Base-by-base conservation (phyloP, 495 filamentous ascomycete species). In the Immersiella caudata region DNA sequence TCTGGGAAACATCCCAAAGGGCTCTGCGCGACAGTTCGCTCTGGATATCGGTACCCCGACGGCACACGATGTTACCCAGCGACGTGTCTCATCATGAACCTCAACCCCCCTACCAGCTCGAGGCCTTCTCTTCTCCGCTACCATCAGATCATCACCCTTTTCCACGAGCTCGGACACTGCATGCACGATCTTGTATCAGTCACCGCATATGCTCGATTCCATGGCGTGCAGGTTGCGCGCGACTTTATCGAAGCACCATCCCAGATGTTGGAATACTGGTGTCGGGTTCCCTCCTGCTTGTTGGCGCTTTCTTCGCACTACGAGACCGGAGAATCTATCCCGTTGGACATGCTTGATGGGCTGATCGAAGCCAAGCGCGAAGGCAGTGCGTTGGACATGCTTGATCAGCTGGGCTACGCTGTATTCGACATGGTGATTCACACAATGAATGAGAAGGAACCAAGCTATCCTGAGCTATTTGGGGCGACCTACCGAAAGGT, bases 181-280 rank as follows among this genome's bases (percentile, higher is more conserved):
- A 55, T 55, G 52, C 52, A 55, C 52, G 52, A 55, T 26, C 14
- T 55, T 1, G 52, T 55, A 4, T 55, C 52, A 26, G 2, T 11
- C 21, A 55, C 52, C 8, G 22, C 52, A 1, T 55, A 55, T n/a
- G 3, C 52, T 2, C 52, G 52, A 11, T 55, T 55, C 52, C 52
- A 55, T n/a, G 52, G 52, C 20, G 52, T 55, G 2, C 1, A 2
- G 1, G 52, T 55, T 14, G 52, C 52, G 7, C 52, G 52, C 52
- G 52, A 55, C 52, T 55, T 55, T n/a, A 55, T 55, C n/a, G 52
- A 55, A n/a, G 52, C 52, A 14, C 52, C 52, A 11, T 55, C 52
- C 3, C 52, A 55, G 52, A 55, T 55, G 52, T n/a, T 55, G 2
- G 52, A 55, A 26, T 16, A 55, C n/a, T 55, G 52, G 52, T 55